Conservation (phyloP, 805 yeast genomes). For the Lipomyces oligophaga region DNA sequence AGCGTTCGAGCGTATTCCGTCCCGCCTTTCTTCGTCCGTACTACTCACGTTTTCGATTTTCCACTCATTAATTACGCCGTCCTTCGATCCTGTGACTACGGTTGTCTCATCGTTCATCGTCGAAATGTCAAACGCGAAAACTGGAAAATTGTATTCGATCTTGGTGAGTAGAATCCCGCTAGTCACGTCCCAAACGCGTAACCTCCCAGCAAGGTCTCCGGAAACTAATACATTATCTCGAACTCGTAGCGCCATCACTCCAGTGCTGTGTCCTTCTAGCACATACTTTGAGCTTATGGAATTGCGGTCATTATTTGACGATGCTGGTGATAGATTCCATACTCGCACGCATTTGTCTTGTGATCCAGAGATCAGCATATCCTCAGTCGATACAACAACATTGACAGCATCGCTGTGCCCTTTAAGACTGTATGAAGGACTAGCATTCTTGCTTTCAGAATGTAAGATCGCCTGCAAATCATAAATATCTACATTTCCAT, state of each 20-base stretch:
- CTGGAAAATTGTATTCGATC: slow-evolving; percentile 20
- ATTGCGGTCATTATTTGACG: too few relatives aligned
- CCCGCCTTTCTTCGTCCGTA: too few relatives aligned
- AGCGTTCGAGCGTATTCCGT: slow-evolving; percentile 1
- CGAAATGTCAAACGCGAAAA: slow-evolving; percentile 18
- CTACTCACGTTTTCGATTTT: background rate
- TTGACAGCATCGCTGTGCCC: slow-evolving; percentile 22
- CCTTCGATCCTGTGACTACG: slow-evolving; percentile 23
- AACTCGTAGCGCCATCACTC: slow-evolving; percentile 14
- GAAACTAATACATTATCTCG: slow-evolving; percentile 8
- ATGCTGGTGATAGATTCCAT: slow-evolving; percentile 19
- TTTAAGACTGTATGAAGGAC: slow-evolving; percentile 1
- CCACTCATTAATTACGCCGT: slow-evolving; percentile 21
- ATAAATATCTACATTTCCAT: slow-evolving; percentile 14
- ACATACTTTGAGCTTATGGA: too few relatives aligned
- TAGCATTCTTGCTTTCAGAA: background rate
- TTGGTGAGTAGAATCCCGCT: slow-evolving; percentile 13
- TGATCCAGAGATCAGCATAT: slow-evolving; percentile 18
- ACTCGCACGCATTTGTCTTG: slow-evolving; percentile 17
- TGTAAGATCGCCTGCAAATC: slow-evolving; percentile 2
- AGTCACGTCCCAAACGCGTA: slow-evolving; percentile 21
- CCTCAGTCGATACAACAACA: slow-evolving; percentile 8
- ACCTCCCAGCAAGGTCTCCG: slow-evolving; percentile 20
- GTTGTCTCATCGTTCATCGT: background rate
- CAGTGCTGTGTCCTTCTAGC: slow-evolving; percentile 18